Conservation (phyloP, 2,329 filamentous ascomycete species). For the Zymoseptoria pseudotritici region DNA sequence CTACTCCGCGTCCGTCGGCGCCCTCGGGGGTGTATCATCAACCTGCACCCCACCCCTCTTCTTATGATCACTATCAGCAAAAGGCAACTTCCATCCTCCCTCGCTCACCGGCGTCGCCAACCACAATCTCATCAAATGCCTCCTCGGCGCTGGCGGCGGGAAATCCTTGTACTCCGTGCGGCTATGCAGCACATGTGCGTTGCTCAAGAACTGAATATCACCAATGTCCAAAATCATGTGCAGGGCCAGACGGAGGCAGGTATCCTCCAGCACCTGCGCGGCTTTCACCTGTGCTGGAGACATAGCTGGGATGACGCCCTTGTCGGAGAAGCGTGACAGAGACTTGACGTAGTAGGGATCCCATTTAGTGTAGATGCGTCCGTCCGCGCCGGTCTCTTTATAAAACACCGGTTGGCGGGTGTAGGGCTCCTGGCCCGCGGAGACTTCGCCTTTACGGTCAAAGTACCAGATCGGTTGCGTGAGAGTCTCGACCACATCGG, state of each 20-base stretch:
- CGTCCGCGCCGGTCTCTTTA: slow-evolving; percentile 59
- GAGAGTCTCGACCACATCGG: slow-evolving; percentile 68
- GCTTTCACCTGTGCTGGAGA: slow-evolving; percentile 63
- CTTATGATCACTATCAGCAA: slow-evolving; percentile 72
- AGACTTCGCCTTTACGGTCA: slow-evolving; percentile 80
- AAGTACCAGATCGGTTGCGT: slow-evolving; percentile 83
- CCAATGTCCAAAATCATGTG: slow-evolving; percentile 84
- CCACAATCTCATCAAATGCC: slow-evolving; percentile 80
- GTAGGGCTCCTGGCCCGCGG: slow-evolving; percentile 56
- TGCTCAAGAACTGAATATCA: slow-evolving; percentile 80
- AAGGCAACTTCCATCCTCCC: slow-evolving; percentile 78
- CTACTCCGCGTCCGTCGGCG: slow-evolving; percentile 70
- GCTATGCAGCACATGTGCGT: slow-evolving; percentile 73
- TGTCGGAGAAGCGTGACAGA: slow-evolving; percentile 62
- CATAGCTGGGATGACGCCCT: slow-evolving; percentile 64
- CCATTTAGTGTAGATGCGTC: slow-evolving; percentile 74
- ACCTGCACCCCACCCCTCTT: slow-evolving; percentile 88
- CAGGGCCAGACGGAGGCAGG: slow-evolving; percentile 62
- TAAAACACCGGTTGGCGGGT: slow-evolving; percentile 54
- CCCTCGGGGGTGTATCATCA: slow-evolving; percentile 66
- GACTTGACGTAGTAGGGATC: slow-evolving; percentile 83
- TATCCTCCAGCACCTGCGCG: slow-evolving; percentile 63
- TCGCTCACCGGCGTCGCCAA: slow-evolving; percentile 72
- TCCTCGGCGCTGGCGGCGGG: slow-evolving; percentile 58
- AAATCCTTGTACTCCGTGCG: slow-evolving; percentile 71